phyloP scores from a whole-genome alignment of 2,329 filamentous ascomycete genomes.

The Hymenoscyphus occultus region DNA sequence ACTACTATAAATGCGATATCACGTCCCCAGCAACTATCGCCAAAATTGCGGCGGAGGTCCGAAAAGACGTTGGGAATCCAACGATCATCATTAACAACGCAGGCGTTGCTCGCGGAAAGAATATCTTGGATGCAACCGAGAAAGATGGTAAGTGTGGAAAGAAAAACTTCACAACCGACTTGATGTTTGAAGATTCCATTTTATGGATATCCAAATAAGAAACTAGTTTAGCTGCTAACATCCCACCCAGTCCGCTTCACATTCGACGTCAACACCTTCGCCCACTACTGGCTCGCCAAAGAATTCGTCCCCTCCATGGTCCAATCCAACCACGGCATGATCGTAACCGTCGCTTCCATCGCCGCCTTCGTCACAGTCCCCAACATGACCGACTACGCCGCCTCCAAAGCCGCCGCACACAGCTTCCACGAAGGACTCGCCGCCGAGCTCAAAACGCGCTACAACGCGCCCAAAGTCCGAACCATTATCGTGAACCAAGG shows the following conservation, averaged over 20 bases:
- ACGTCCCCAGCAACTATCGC: conserved; percentile 54
- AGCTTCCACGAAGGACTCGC: conserved; percentile 66
- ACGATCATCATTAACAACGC: conserved; percentile 73
- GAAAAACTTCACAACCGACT: too few relatives aligned
- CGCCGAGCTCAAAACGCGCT: conserved; percentile 55
- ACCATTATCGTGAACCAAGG: conserved; percentile 66
- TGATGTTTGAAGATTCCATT: too few relatives aligned
- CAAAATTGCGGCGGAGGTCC: conserved; percentile 50
- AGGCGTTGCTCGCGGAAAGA: conserved; percentile 57
- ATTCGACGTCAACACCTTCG: conserved; percentile 68
- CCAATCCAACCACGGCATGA: conserved; percentile 63
- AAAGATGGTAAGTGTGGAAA: conserved; percentile 40
- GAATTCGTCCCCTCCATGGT: conserved; percentile 68
- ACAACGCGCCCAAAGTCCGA: conserved; percentile 60
- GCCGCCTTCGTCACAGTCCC: conserved; percentile 60
- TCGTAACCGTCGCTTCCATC: conserved; percentile 66
- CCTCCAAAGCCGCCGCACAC: conserved; percentile 63
- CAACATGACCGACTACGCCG: conserved; percentile 65
- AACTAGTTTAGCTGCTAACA: too few relatives aligned
- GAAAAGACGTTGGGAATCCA: conserved; percentile 56
- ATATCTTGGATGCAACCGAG: conserved; percentile 56
- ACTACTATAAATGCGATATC: conserved; percentile 69
- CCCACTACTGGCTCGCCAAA: conserved; percentile 64
- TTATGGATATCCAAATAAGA: too few relatives aligned
- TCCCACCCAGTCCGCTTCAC: conserved; percentile 51